Evolutionary conservation across 192 early-diverging fungal genomes (phyloP), one percentile per base, ranked within the genome.

Genomic region (Kappamyces sp.): DNA sequence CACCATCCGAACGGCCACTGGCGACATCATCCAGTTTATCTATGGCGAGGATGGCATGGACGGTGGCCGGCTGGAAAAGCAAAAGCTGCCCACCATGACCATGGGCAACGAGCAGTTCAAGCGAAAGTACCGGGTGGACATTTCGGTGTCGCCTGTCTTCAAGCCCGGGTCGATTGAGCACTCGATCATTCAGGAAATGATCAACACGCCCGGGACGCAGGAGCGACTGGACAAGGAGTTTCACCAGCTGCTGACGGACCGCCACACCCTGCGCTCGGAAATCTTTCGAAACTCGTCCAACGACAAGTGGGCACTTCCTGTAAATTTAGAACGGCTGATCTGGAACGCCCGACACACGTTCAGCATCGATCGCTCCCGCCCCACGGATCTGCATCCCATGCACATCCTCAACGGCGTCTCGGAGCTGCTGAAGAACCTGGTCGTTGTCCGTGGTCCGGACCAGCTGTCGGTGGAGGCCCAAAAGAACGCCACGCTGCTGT

Each of bases 41-140:
- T 99, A 97, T 67, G 96, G 96, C 49, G 96, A 99, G 65, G 96
- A 99, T 67, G 94, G 94, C 46, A 94, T 97, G 90, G 96, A 99
- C 69, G 91, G 84, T 14, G 87, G 83, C 55, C 79, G 77, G 54
- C 87, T 97, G 40, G 93, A 99, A 72, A 71, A 66, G 22, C 95
- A 96, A 65, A 78, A 72, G 14, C 61, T 99, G 15, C 76, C 80
- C 15, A 73, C 84, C 38, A 80, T 96, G 59, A 76, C 73, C 46
- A 77, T 84, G 57, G 74, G 67, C 58, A 73, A 96, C 69, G 64
- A 50, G 0, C 61, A 78, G 34, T 96, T 97, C 62, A 84, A 87
- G 54, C 78, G 78, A 50, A 84, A 78, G 70, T 99, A 86, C 75
- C 73, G 77, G 39, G 77, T 95, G 39, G 93, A 96, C 65, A 68